Base-by-base conservation (phyloP, 768 basidiomycete genomes). In the Pisolithus tinctorius region DNA sequence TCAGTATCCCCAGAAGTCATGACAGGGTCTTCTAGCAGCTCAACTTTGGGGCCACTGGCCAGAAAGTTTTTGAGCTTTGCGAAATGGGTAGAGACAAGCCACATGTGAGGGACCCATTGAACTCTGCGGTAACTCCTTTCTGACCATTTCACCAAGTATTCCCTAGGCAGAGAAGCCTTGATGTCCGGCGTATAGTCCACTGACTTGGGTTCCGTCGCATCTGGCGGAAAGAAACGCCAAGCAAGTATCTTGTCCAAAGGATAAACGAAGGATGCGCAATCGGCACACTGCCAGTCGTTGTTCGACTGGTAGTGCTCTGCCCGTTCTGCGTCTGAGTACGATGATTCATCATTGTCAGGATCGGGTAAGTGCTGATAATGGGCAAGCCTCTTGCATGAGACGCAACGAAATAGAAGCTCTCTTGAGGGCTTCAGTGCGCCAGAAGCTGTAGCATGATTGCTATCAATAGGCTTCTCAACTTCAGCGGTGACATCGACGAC, bases 41-140 rank as follows among this genome's bases (percentile, higher is more conserved):
- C 74, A 13, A 93, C 78, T 60, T 79, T 83, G 1, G 86, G 70
- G 4, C 93, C 91, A 13, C 75, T 72, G 8, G 65, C 57, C 37
- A 94, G 71, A 69, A 95, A 97, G 63, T 88, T 79, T 57, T 84
- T 86, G 52, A 96, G 69, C 62, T 84, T 89, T 10, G 66, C 61
- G n/a, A 69, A 63, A 47, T 80, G 73, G n/a, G 79, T 83, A 9
- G 85, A 79, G 29, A 83, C 71, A 2, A 96, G 73, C 92, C 92
- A 97, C 74, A 86, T 83, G 59, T 97, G 93, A 29, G 92, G 87
- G 2, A 96, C 92, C 93, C 93, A 97, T 64, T 86, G 78, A 10
- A 80, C 71, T 40, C 86, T 80, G 48, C 87, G 74, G 66, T 88
- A 97, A 56, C 92, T 89, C 42, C 86, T 71, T 38, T 76, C 82